Base-by-base conservation (phyloP, 2,329 filamentous ascomycete species). In the Leptographium wingfieldii region DNA sequence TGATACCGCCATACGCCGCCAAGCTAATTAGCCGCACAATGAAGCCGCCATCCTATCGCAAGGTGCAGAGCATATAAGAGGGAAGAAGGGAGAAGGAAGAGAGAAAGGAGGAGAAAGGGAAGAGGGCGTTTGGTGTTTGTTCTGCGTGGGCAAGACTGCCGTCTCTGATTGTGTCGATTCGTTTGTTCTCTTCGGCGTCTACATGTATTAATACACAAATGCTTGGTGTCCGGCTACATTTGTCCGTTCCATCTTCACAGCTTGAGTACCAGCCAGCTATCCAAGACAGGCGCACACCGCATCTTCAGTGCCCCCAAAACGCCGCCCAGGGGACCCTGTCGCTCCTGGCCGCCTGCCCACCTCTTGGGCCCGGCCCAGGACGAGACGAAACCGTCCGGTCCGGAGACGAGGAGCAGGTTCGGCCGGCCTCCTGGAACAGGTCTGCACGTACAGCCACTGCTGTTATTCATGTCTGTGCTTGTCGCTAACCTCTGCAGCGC, bases 1-100 rank as follows among this genome's bases (percentile, higher is more conserved):
- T 97, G 60, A 81, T 95, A 55, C 94, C 94, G 22, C 89, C 92
- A 2, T 96, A 92, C 74, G 86, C 84, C 57, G 90, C 82, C 25
- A 97, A 97, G 76, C 72, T 95, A 62, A 87, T 96, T 65, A 80
- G 88, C 67, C 80, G 90, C 69, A 90, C 85, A 62, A 86, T 95
- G 78, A 92, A 88, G 74, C 94, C 94, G 63, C 92, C 92, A 25
- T 95, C 88, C 69, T 97, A 96, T 75, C 81, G 94, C 68, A 99
- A 99, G 77, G 92, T 99, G 55, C 86, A 87, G 73, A 86, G 80
- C 53, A 81, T 84, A 62, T 87, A 73, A 73, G 14, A 54, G 4
- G 29, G 38, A 7, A 22, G 22, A 22, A 22, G 22, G 22, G 22
- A 22, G 22, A 22, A 22, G 22, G 22, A 22, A 22, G 22, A 22